Conservation (phyloP, 139 green algal genomes). For the Picochlorum sp. region DNA sequence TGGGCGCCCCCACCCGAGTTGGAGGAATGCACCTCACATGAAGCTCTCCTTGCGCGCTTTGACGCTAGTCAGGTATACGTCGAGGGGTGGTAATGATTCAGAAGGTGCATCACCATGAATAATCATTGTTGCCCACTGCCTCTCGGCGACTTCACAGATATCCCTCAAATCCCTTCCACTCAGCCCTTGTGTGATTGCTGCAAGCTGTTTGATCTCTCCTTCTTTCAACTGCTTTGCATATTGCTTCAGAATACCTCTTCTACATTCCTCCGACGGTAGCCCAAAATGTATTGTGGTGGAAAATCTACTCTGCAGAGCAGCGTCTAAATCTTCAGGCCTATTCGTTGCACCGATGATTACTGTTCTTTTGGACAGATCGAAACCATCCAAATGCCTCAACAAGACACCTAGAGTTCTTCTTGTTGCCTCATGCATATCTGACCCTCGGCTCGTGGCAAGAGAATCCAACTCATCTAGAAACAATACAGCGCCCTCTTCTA, state of each 20-base stretch:
- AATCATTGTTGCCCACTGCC: conserved; percentile 75
- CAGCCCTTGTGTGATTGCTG: conserved; percentile 45
- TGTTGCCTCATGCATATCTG: conserved; percentile 81
- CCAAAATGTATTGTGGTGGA: conserved; percentile 57
- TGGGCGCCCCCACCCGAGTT: too few relatives aligned
- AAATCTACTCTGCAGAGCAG: conserved; percentile 69
- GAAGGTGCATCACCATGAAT: conserved; percentile 44
- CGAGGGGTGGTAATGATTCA: conserved; percentile 39
- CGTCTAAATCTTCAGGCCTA: conserved; percentile 70
- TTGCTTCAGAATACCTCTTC: conserved; percentile 56
- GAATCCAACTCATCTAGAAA: conserved; percentile 81
- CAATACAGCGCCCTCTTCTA: conserved; percentile 52
- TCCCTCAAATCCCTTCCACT: conserved; percentile 78
- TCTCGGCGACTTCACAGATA: conserved; percentile 33
- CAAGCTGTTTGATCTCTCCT: conserved; percentile 37
- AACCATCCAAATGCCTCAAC: conserved; percentile 77
- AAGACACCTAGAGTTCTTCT: conserved; percentile 79
- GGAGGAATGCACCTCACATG: too few relatives aligned
- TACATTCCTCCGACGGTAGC: conserved; percentile 53
- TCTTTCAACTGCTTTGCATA: conserved; percentile 72
- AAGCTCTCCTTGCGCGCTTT: not conserved
- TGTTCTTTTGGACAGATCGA: conserved; percentile 36
- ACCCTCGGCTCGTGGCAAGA: conserved; percentile 33
- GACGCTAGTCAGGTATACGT: conserved; percentile 42
- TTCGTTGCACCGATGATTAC: conserved; percentile 89